Evolutionary conservation across 306 rosid species (phyloP), one percentile per base, ranked within the genome.

Genomic region (Ormosia semicastrata): DNA sequence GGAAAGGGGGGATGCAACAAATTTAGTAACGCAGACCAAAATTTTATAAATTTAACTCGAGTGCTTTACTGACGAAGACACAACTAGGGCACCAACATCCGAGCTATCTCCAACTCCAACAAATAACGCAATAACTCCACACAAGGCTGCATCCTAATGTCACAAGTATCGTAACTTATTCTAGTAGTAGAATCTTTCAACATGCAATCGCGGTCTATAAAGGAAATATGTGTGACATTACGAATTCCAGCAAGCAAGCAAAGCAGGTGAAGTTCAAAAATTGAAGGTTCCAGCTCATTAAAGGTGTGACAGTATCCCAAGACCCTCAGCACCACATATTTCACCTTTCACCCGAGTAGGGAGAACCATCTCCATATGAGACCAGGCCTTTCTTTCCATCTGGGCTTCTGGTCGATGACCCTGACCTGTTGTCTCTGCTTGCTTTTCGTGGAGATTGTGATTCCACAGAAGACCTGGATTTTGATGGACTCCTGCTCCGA

Each of bases 301-400:
- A 71, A 54, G 43, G 18, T 18, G 18, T 18, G 43, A 63, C 37
- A 10, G 12, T 30, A 63, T 14, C 36, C 56, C 59, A 72, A 12
- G 63, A 4, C 50, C 66, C n/a, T 3, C 57, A 0, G 8, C 32
- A 49, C 64, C 63, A 53, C 1, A 7, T 0, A 54, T 63, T 71
- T 72, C 60, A 41, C 37, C 56, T 67, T 24, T 18, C 53, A 15
- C 76, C 87, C 18, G 87, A 86, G 52, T 89, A 90, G 0, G 91
- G 93, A 71, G 87, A 79, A 84, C 77, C 88, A 52, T 95, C 96
- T 0, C 86, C 99, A 60, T 95, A 95, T 0, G 98, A 90, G 57
- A 95, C 99, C 83, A 95, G 81, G 73, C 98, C 98, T 82, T 80
- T 90, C 89, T 89, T 95, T 80, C 86, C 94, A 41, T 59, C 85